These are phyloP conservation scores for Delonix regia DNA, from an alignment of 306 rosid genomes.

Conservation along the genomic window DNA sequence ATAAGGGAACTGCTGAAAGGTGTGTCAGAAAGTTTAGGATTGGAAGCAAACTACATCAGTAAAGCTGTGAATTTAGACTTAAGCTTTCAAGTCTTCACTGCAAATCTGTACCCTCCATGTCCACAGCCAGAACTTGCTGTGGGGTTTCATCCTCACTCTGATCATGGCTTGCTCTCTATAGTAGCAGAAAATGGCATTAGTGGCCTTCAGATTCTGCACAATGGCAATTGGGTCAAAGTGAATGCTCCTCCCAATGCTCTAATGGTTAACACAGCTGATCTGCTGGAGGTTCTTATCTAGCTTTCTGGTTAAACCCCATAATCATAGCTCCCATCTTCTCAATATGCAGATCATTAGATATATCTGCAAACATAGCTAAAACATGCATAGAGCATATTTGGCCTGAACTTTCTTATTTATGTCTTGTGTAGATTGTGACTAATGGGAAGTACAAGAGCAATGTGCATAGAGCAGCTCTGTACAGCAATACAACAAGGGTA, in stretches of 20 bases:
- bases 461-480: background rate
- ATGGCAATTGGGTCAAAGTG: constrained; percentile 33
- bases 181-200: constrained; percentile 33
- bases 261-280: constrained; percentile 36
- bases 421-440: background rate
- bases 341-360: background rate
- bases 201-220: constrained; percentile 37
- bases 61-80: constrained; percentile 25
- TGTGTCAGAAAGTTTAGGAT: constrained; percentile 24
- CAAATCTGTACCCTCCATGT: constrained; percentile 38
- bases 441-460: constrained; percentile 10
- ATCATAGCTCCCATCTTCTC: background rate
- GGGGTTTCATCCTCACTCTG: constrained; percentile 36
- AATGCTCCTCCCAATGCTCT: constrained; percentile 26
- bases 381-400: background rate
- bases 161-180: constrained; percentile 30
- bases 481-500: background rate
- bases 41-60: constrained; percentile 33
- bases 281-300: constrained; percentile 27
- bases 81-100: constrained; percentile 23
- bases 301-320: background rate
- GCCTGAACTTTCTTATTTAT: background rate
- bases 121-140: constrained; percentile 41
- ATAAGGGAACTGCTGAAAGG: background rate
- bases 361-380: background rate